These are phyloP conservation scores for Dryadomyces sulphureus DNA, from an alignment of 2,329 filamentous ascomycete genomes.

Conservation along the genomic window DNA sequence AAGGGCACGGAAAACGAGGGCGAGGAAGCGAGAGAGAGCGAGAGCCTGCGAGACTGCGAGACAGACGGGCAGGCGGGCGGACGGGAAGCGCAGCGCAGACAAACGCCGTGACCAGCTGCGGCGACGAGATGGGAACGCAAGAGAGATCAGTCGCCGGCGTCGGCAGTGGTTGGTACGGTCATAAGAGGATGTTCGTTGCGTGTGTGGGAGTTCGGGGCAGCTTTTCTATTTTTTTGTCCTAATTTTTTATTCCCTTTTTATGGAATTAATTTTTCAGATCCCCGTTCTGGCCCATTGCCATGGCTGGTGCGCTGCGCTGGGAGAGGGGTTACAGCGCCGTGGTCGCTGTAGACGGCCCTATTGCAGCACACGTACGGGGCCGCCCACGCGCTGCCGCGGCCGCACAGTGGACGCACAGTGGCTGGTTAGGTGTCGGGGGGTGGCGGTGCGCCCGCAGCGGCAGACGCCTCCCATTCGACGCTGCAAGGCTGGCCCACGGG, in stretches of 20 bases:
- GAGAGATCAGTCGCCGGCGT: constrained; percentile 1
- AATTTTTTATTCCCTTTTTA: neutral
- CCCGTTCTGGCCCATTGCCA: no score
- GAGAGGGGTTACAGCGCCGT: no score
- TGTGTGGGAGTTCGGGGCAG: constrained; percentile 6
- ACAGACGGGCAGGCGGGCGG: neutral
- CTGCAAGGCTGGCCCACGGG: neutral
- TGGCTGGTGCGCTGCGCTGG: no score
- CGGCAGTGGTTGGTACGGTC: constrained; percentile 3
- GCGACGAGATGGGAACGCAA: neutral
- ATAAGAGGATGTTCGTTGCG: constrained; percentile 1
- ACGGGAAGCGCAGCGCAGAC: neutral
- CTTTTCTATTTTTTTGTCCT: neutral
- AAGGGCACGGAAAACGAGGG: no score
- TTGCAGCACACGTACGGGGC: no score
- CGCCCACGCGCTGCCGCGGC: no score
- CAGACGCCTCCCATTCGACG: no score
- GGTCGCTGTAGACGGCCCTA: no score
- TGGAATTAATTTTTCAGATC: constrained; percentile 1
- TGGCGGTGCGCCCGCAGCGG: no score
- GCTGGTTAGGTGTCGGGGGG: no score
- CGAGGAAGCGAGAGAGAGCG: no score
- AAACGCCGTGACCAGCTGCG: neutral
- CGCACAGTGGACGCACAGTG: no score
- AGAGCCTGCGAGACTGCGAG: neutral